Conservation (phyloP, 2,329 filamentous ascomycete genomes). For the Fusarium sp. region DNA sequence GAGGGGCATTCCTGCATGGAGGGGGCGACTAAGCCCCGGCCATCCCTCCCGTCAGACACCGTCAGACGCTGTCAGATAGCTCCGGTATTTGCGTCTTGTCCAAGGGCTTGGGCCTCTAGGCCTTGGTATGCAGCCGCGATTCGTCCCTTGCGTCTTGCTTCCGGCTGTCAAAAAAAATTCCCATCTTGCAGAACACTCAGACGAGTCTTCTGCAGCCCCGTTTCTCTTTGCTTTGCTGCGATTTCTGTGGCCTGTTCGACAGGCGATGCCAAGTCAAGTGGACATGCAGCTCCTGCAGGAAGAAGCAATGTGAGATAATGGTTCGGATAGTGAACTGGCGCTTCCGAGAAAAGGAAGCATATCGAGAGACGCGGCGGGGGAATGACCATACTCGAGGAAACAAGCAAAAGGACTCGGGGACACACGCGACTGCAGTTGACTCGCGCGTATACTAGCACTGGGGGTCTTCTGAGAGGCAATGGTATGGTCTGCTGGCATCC, state of each 20-base stretch:
- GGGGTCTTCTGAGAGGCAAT: constrained; percentile 4
- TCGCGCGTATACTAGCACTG: constrained; percentile 10
- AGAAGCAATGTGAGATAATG: constrained; percentile 35
- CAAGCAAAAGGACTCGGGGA: constrained; percentile 14
- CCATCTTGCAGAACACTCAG: constrained; percentile 25
- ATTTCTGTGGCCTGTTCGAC: constrained; percentile 22
- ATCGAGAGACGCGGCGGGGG: background rate
- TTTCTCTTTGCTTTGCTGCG: constrained; percentile 21
- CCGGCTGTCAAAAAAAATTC: constrained; percentile 1
- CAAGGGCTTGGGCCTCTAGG: constrained; percentile 32
- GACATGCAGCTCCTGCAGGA: constrained; percentile 16
- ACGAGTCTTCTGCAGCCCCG: constrained; percentile 12
- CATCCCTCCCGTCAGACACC: constrained; percentile 39
- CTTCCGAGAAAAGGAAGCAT: constrained; percentile 9
- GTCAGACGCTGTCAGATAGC: constrained; percentile 22
- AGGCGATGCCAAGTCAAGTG: constrained; percentile 7
- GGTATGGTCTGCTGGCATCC: constrained; percentile 31
- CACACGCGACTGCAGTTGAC: constrained; percentile 12
- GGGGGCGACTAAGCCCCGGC: constrained; percentile 36
- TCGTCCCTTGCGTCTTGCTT: constrained; percentile 42
- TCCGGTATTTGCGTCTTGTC: constrained; percentile 36
- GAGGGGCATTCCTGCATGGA: constrained; percentile 47
- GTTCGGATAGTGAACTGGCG: constrained; percentile 9
- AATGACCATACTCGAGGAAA: constrained; percentile 14
- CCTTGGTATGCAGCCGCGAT: constrained; percentile 41